Evolutionary conservation across 2,329 filamentous ascomycete species (phyloP).

Genomic region (Ceratocystis lukuohia): DNA sequence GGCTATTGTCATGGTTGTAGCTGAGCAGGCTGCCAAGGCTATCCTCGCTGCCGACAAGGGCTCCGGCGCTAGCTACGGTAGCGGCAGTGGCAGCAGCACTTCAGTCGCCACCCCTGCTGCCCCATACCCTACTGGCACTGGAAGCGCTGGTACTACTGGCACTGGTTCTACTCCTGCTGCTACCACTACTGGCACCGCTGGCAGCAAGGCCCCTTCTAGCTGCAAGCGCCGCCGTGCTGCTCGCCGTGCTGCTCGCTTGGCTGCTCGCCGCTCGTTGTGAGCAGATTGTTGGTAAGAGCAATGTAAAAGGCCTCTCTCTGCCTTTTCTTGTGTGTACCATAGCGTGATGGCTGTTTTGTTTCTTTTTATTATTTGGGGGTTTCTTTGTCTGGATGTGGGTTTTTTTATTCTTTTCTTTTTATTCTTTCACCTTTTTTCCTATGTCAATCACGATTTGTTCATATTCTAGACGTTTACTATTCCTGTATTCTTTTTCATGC

Average conservation of each 20-base stretch:
- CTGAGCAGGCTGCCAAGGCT: constrained; percentile 44
- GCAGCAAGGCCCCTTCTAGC: constrained; percentile 1
- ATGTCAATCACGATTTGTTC: constrained; percentile 13
- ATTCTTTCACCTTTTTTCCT: constrained; percentile 18
- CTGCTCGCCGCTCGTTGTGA: constrained; percentile 3
- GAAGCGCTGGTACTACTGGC: not conserved
- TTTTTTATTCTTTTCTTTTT: constrained; percentile 10
- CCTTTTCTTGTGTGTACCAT: not conserved
- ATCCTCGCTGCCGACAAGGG: constrained; percentile 17
- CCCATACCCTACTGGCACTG: not conserved
- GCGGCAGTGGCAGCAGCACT: not conserved
- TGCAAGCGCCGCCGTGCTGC: constrained; percentile 14
- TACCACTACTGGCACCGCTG: not conserved
- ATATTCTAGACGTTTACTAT: constrained; percentile 5
- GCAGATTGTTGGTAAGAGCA: not conserved
- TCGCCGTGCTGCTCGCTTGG: constrained; percentile 3
- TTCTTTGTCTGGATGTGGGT: not conserved
- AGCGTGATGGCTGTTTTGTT: not conserved
- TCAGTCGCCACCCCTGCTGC: not conserved
- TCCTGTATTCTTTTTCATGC: not conserved
- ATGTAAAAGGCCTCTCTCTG: not conserved
- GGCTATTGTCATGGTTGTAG: constrained; percentile 49
- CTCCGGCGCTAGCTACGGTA: not conserved
- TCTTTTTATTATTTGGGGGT: not conserved
- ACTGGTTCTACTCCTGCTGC: not conserved